These are phyloP conservation scores for Hericium erinaceus DNA, from an alignment of 768 basidiomycete species.

Conservation along the genomic window DNA sequence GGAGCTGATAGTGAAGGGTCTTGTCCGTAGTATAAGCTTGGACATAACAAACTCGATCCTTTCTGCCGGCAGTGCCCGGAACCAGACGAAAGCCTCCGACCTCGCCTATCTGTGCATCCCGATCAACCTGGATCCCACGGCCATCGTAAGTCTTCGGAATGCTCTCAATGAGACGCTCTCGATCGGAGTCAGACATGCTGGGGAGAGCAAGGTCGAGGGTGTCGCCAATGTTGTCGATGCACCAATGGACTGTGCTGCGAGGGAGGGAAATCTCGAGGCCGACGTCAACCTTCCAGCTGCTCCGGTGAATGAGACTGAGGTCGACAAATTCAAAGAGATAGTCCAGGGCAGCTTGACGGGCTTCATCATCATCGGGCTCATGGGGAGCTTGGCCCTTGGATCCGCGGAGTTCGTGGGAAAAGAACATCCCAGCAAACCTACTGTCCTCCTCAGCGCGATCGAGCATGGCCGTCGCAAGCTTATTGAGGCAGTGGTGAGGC, in stretches of 20 bases:
- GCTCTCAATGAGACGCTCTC: no score
- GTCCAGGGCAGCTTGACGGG: neutral
- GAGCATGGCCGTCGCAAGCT: neutral
- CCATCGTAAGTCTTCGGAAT: no score
- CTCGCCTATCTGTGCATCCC: neutral
- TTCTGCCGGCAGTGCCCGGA: neutral
- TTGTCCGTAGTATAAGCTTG: neutral
- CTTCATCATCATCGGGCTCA: neutral
- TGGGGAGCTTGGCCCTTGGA: neutral
- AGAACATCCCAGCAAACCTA: neutral
- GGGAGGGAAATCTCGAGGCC: neutral
- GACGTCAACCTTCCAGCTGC: neutral
- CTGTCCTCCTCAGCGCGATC: neutral
- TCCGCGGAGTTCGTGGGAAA: neutral
- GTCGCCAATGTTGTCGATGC: neutral
- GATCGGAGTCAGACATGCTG: neutral
- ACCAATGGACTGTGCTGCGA: neutral
- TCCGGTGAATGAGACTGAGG: neutral
- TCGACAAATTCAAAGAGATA: neutral
- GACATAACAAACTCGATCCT: neutral
- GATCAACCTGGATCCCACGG: neutral
- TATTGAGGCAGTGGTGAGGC: neutral
- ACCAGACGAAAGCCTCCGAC: neutral
- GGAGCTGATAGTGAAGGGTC: neutral
- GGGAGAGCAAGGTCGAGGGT: neutral